Evolutionary conservation across 1,284 basidiomycete species (phyloP).

Genomic region (Tilletia indica): DNA sequence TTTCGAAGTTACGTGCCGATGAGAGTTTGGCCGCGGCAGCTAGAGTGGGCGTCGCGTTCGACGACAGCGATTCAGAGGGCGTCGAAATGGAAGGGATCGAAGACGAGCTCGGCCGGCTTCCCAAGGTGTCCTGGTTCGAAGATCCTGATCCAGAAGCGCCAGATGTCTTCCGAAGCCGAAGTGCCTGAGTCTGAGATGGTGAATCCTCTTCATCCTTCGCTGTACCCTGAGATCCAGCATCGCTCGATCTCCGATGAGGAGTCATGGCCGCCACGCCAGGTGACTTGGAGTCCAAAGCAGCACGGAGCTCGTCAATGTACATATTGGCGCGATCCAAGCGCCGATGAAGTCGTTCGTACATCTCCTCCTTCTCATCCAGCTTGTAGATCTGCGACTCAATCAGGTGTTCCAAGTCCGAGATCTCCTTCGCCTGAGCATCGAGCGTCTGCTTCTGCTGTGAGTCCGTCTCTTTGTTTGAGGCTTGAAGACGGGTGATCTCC

Average conservation of each 20-base stretch:
- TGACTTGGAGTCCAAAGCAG: constrained; percentile 23
- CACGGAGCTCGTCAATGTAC: background rate
- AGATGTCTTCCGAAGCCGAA: constrained; percentile 18
- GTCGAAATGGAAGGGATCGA: constrained; percentile 17
- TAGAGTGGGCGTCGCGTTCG: background rate
- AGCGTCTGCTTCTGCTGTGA: constrained; percentile 44
- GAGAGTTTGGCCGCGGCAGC: constrained; percentile 17
- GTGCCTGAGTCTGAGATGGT: constrained; percentile 9
- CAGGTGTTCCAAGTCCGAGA: constrained; percentile 45
- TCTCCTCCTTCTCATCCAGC: constrained; percentile 44
- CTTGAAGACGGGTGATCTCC: constrained; percentile 40
- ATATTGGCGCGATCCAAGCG: background rate
- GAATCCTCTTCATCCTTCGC: constrained; percentile 1
- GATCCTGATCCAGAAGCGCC: background rate
- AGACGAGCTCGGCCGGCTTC: background rate
- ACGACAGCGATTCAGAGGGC: background rate
- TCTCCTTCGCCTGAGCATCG: constrained; percentile 38
- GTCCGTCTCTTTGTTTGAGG: constrained; percentile 49
- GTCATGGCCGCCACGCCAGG: constrained; percentile 20
- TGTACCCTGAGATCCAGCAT: constrained; percentile 19
- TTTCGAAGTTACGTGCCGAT: constrained; percentile 19
- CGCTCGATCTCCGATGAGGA: background rate
- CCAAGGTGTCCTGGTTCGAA: background rate
- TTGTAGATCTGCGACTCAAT: constrained; percentile 49
- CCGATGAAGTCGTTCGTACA: constrained; percentile 29